phyloP scores from a whole-genome alignment of 1,284 basidiomycete genomes.

The Farysia itapuensis region DNA sequence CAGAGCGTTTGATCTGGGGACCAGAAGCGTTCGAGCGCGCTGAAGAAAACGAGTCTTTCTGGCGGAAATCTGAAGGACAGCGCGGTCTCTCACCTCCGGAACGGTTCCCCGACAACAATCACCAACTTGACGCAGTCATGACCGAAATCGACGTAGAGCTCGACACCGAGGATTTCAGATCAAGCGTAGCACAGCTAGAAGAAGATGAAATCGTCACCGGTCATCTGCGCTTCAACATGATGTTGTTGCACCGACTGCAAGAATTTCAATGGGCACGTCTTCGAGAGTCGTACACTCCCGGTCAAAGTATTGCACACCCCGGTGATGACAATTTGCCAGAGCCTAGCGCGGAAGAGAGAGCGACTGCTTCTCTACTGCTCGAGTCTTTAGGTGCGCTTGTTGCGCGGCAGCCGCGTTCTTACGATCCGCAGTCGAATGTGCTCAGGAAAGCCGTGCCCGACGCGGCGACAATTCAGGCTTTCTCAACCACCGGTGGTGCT shows the following conservation, averaged over 20 bases:
- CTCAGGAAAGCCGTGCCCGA: conserved; percentile 8
- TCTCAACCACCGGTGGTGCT: conserved; percentile 25
- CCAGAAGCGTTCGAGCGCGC: conserved; percentile 4
- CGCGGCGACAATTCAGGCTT: conserved; percentile 11
- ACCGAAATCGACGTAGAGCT: conserved; percentile 9
- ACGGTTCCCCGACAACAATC: no score
- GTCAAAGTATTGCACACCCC: background rate
- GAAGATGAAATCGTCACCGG: conserved; percentile 24
- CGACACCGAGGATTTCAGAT: conserved; percentile 8
- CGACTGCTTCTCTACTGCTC: conserved; percentile 25
- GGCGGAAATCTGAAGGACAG: background rate
- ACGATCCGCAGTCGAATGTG: conserved; percentile 3
- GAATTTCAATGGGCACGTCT: conserved; percentile 48
- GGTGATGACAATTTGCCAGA: conserved; percentile 3
- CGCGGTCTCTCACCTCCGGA: no score
- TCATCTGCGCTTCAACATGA: conserved; percentile 35
- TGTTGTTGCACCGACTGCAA: conserved; percentile 42
- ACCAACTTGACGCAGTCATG: background rate
- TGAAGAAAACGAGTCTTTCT: background rate
- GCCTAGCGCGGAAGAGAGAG: conserved; percentile 30
- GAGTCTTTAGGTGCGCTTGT: conserved; percentile 35
- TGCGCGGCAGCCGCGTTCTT: conserved; percentile 14
- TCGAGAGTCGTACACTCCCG: conserved; percentile 18
- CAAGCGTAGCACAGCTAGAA: conserved; percentile 23
- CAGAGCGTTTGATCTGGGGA: conserved; percentile 18